Evolutionary conservation across 805 yeast genomes (phyloP).

Genomic region (Suhomyces emberorum): DNA sequence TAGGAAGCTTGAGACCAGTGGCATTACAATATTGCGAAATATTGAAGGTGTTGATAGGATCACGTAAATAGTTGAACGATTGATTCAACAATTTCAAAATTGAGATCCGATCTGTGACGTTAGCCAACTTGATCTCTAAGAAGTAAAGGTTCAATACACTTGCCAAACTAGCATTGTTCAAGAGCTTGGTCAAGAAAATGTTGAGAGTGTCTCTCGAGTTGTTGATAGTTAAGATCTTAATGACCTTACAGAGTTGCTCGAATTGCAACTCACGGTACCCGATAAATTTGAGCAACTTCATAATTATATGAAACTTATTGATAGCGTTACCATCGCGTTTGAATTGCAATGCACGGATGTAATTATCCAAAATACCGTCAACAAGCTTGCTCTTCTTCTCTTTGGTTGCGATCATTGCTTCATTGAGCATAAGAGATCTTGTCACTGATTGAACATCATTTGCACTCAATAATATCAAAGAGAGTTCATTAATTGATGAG

Average conservation of each 20-base stretch:
- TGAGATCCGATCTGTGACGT: conserved; percentile 15
- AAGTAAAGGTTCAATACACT: conserved; percentile 29
- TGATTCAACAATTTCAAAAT: conserved; percentile 21
- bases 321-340: not conserved
- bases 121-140: conserved; percentile 21
- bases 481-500: conserved; percentile 7
- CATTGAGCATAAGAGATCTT: conserved; percentile 8
- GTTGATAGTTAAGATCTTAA: conserved; percentile 23
- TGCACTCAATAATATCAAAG: conserved; percentile 6
- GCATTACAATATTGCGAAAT: conserved; percentile 8
- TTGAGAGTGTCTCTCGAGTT: conserved; percentile 22
- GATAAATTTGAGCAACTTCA: conserved; percentile 23
- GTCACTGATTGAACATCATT: conserved; percentile 15
- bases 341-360: conserved; percentile 1
- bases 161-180: conserved; percentile 13
- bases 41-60: conserved; percentile 18
- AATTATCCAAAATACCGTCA: conserved; percentile 5
- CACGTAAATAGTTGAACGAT: conserved; percentile 22
- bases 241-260: conserved; percentile 20
- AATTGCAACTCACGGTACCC: conserved; percentile 17
- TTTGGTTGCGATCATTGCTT: conserved; percentile 10
- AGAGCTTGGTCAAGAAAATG: conserved; percentile 25
- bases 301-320: conserved; percentile 18
- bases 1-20: conserved; percentile 1
- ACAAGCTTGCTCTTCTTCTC: conserved; percentile 8